These are phyloP conservation scores for Batkoa obscura DNA, from an alignment of 371 early-diverging fungal genomes.

Conservation along the genomic window DNA sequence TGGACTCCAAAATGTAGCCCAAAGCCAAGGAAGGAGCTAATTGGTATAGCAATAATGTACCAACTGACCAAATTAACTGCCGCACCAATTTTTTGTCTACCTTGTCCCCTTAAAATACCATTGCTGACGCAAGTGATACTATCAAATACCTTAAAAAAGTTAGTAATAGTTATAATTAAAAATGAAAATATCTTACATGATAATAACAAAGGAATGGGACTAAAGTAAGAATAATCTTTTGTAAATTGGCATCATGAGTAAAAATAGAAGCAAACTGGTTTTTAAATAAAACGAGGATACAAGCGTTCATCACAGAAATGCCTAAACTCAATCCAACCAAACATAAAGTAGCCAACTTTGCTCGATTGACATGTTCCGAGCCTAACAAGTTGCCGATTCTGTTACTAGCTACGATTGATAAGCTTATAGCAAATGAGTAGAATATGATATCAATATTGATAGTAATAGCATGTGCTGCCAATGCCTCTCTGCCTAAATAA, in stretches of 20 bases:
- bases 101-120: conserved; percentile 51
- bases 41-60: conserved; percentile 38
- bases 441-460: conserved; percentile 44
- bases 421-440: conserved; percentile 36
- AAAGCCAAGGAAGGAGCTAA: conserved; percentile 39
- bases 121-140: conserved; percentile 40
- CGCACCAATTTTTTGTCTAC: conserved; percentile 48
- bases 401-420: conserved; percentile 44
- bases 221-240: conserved; percentile 38
- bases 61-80: conserved; percentile 40
- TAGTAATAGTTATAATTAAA: conserved; percentile 38
- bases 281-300: conserved; percentile 16
- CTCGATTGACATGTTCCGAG: conserved; percentile 10
- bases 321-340: conserved; percentile 23
- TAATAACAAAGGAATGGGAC: conserved; percentile 60
- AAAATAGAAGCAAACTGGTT: conserved; percentile 24
- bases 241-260: conserved; percentile 42
- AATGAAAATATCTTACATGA: conserved; percentile 21
- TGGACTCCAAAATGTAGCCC: conserved; percentile 30
- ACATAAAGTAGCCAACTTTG: conserved; percentile 12
- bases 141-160: conserved; percentile 46
- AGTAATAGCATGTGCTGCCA: conserved; percentile 71
- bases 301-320: conserved; percentile 17
- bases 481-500: conserved; percentile 45
- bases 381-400: conserved; percentile 60